Percentiles rank a stretch among this genome's conserved stretches.
Evolutionary conservation across 73 alveolate species (phyloP).

Genomic region (Blepharisma japonicum): DNA sequence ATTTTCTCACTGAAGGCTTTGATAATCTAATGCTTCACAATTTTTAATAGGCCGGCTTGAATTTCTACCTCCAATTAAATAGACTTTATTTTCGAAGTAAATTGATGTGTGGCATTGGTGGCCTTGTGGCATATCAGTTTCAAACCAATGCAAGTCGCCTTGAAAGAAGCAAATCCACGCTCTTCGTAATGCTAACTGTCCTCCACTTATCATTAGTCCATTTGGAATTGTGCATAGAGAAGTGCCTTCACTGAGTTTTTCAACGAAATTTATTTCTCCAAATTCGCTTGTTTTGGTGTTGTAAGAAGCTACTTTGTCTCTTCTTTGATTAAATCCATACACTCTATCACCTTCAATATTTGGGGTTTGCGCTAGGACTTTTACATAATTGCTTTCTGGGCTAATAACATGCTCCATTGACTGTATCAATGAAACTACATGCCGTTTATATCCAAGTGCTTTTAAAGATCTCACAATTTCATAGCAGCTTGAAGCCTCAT

Average conservation of each 20-base stretch:
- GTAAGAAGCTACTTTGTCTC: neutral
- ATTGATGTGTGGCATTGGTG: neutral
- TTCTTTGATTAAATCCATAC: neutral
- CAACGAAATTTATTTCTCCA: neutral
- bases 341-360: neutral
- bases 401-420: neutral
- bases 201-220: neutral
- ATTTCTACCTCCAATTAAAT: neutral
- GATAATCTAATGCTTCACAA: neutral
- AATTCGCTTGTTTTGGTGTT: neutral
- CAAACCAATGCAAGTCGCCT: neutral
- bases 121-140: neutral
- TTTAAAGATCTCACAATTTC: neutral
- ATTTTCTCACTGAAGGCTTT: neutral
- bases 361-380: neutral
- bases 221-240: neutral
- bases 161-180: neutral
- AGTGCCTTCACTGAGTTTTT: slow-evolving; percentile 3
- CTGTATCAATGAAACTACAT: neutral
- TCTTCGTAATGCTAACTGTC: neutral
- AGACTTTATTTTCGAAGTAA: neutral
- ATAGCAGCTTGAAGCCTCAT: neutral
- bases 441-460: neutral
- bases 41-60: neutral
- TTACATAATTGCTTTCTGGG: neutral